Base-by-base conservation (phyloP, 2,329 filamentous ascomycete genomes). In the Trichophyton verrucosum region DNA sequence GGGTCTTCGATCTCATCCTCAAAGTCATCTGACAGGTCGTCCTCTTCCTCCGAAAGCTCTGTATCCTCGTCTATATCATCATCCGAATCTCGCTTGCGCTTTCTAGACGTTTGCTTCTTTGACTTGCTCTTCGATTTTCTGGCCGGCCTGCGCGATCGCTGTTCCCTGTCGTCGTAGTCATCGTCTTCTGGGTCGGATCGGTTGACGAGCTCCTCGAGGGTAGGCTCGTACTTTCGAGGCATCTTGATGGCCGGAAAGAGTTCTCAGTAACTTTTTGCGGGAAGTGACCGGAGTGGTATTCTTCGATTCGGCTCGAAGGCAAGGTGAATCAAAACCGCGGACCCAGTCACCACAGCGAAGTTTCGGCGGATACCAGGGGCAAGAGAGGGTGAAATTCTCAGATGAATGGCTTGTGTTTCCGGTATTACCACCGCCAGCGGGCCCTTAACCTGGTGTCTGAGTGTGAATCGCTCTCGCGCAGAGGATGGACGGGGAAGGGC, bases 41-140 rank as follows among this genome's bases (percentile, higher is more conserved):
- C 59, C n/a, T 64, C 61, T 15, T 64, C 62, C 1, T 53, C 46
- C 3, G 59, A 59, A 30, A 56, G 49, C 9, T 62, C 61, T 2
- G 72, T 76, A 36, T 79, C 78, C 46, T 78, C 74, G 40, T 74
- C 74, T 5, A 73, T 72, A 24, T 53, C 49, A 15, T 53, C 44
- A 2, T 74, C 76, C 17, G 80, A 80, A 66, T 78, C 77, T 60
- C 74, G 74, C 61, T 71, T 74, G 47, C 72, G 69, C 68, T 73
- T 71, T 63, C 67, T 66, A 33, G 49, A 53, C 2, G 63, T 60
- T 33, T 60, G 64, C 47, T 65, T 65, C 40, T 73, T 75, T 59
- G 72, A 71, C 27, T 67, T 65, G 36, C 66, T 70, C 57, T 69
- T 70, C 51, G 68, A 66, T 61, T 69, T 44, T 68, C 61, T 67